These are phyloP conservation scores for Thecaphora thlaspeos DNA, from an alignment of 1,284 basidiomycete genomes.

Conservation along the genomic window DNA sequence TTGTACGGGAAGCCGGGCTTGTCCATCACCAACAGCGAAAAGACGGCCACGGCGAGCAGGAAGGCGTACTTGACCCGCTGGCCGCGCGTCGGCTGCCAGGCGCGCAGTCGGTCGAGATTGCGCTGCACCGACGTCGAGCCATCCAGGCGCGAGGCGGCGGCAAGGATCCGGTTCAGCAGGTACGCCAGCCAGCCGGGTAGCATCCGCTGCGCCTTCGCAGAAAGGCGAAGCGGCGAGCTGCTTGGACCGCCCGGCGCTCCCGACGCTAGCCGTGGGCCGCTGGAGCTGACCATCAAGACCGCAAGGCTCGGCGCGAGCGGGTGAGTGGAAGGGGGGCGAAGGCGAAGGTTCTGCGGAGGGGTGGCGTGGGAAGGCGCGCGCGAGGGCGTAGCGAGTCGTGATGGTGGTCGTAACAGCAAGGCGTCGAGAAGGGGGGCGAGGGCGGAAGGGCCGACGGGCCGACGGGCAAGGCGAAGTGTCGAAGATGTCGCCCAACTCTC, in stretches of 20 bases:
- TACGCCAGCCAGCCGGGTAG: conserved; percentile 37
- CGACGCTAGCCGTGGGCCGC: conserved; percentile 14
- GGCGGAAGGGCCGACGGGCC: too few species aligned
- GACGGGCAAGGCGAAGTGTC: too few species aligned
- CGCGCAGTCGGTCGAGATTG: conserved; percentile 40
- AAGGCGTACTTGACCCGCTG: conserved; percentile 53
- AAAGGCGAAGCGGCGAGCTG: conserved; percentile 14
- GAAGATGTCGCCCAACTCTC: too few species aligned
- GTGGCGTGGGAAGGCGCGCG: too few species aligned
- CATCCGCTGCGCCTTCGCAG: conserved; percentile 26
- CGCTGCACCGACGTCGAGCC: conserved; percentile 47
- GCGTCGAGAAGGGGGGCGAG: too few species aligned
- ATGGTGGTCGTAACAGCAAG: too few species aligned
- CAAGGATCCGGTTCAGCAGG: conserved; percentile 42
- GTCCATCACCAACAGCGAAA: conserved; percentile 78
- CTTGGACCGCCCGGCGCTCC: conserved; percentile 11
- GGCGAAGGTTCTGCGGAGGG: too few species aligned
- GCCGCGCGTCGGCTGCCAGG: conserved; percentile 32
- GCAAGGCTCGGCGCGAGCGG: too few species aligned
- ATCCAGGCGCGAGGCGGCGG: conserved; percentile 46
- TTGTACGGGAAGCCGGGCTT: conserved; percentile 71
- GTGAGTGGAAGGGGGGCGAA: too few species aligned
- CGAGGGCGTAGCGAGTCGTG: too few species aligned
- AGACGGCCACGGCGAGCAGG: conserved; percentile 62
- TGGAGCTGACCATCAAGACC: not conserved